Percentiles rank a stretch among this genome's conserved stretches.
These are phyloP conservation scores for Candida cerambycidarum DNA, from an alignment of 805 yeast genomes.

Conservation along the genomic window DNA sequence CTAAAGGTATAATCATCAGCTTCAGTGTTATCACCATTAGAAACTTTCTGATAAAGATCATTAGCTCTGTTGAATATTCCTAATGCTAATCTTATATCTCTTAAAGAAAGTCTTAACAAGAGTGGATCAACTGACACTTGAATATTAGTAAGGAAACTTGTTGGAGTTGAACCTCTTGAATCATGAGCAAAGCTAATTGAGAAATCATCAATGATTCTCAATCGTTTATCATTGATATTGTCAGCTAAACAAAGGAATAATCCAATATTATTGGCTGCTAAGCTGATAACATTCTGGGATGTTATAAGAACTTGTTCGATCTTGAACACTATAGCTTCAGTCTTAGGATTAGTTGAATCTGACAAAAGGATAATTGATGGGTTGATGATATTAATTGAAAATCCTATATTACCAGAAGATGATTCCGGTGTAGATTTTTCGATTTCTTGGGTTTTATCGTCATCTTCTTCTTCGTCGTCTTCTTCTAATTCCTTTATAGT, in stretches of 20 bases:
- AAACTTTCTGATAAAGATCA: slow-evolving; percentile 41
- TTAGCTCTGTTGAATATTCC: slow-evolving; percentile 72
- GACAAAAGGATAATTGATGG: slow-evolving; percentile 80
- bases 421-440: slow-evolving; percentile 9
- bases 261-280: slow-evolving; percentile 78
- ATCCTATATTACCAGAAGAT: slow-evolving; percentile 33
- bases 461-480: slow-evolving; percentile 15
- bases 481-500: slow-evolving; percentile 19
- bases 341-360: slow-evolving; percentile 62
- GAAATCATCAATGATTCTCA: slow-evolving; percentile 86
- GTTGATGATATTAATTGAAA: slow-evolving; percentile 68
- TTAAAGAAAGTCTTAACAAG: slow-evolving; percentile 73
- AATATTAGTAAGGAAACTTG: slow-evolving; percentile 59
- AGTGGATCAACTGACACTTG: slow-evolving; percentile 78
- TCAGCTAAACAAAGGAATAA: slow-evolving; percentile 83
- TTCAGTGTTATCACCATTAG: slow-evolving; percentile 16
- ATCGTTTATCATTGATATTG: slow-evolving; percentile 53
- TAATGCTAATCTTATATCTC: slow-evolving; percentile 83
- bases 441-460: neutral
- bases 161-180: slow-evolving; percentile 59
- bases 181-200: slow-evolving; percentile 76
- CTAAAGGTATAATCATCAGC: slow-evolving; percentile 45
- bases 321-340: slow-evolving; percentile 90
- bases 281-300: slow-evolving; percentile 62
- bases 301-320: slow-evolving; percentile 75